Evolutionary conservation across 345 rosid genomes (phyloP), one percentile per base, ranked within the genome.

Genomic region (Gossypium ekmanianum): DNA sequence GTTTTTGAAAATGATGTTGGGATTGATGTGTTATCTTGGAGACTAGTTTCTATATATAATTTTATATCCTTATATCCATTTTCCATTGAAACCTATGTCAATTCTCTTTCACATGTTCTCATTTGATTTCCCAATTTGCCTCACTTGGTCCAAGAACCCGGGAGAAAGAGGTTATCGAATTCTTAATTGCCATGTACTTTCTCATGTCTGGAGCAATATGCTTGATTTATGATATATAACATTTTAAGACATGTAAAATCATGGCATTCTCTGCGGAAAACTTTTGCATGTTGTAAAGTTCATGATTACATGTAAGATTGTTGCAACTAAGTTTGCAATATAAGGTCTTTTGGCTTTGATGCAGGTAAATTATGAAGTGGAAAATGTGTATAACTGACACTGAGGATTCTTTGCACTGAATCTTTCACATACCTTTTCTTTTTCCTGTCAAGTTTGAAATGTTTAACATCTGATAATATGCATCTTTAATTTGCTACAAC

Each of bases 401-500:
- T 29, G 45, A 39, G 7, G 54, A 72, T 18, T 72, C 26, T 55
- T 22, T 59, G 20, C 44, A 56, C 3, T 26, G 45, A 20, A 67
- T 48, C 50, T 57, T 68, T 69, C 34, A 47, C 56, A 45, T 75
- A 51, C 63, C 11, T 68, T 62, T 68, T 13, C 7, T n/a, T 62
- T 66, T 3, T 29, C 10, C 27, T 44, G 39, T 54, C 9, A 24
- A 27, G 9, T 62, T 17, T 68, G 71, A 57, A 65, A 56, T 22
- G 13, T 34, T 59, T 76, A 61, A 66, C 48, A 79, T 88, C 89
- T 90, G 79, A 91, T 84, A 71, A 29, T 70, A 44, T 72, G 76
- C 83, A 75, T 77, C 80, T 81, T 77, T 80, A 79, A 84, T 79
- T 67, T 84, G 88, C 88, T 81, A 82, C 89, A 75, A 91, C 79